These are phyloP conservation scores for Thielaviopsis musarum DNA, from an alignment of 2,329 filamentous ascomycete genomes.

Conservation along the genomic window DNA sequence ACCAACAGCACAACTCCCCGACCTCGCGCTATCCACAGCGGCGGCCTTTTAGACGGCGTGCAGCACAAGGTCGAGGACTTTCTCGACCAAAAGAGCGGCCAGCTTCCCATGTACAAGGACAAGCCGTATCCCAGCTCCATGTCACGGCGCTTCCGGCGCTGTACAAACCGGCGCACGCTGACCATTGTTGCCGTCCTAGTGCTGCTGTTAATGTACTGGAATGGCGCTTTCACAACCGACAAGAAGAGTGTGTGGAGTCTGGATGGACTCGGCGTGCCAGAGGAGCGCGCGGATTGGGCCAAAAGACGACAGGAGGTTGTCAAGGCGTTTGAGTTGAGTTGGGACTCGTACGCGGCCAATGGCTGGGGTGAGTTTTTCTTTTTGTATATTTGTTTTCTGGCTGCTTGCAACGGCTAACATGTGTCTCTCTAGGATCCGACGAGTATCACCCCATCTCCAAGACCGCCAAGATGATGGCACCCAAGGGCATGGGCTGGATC, in stretches of 20 bases:
- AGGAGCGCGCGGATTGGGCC: constrained; percentile 50
- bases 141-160: constrained; percentile 41
- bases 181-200: constrained; percentile 33
- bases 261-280: constrained; percentile 27
- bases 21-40: constrained; percentile 19
- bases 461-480: constrained; percentile 65
- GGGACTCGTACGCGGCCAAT: constrained; percentile 82
- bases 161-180: constrained; percentile 41
- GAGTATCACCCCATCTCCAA: constrained; percentile 76
- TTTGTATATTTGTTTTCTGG: background rate
- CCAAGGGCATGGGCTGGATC: constrained; percentile 88
- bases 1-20: constrained; percentile 18
- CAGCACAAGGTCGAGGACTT: constrained; percentile 47
- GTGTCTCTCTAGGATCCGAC: constrained; percentile 45
- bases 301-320: constrained; percentile 64
- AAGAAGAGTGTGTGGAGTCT: constrained; percentile 36
- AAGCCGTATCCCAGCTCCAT: constrained; percentile 56
- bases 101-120: constrained; percentile 95
- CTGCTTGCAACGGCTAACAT: constrained; percentile 16
- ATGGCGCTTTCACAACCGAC: constrained; percentile 39
- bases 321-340: constrained; percentile 80
- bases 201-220: constrained; percentile 48
- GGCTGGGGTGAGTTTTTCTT: constrained; percentile 63
- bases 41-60: constrained; percentile 31
- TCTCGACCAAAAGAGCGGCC: constrained; percentile 37